Evolutionary conservation across 257 asterid species (phyloP).

Genomic region (Przewalskia tangutica): DNA sequence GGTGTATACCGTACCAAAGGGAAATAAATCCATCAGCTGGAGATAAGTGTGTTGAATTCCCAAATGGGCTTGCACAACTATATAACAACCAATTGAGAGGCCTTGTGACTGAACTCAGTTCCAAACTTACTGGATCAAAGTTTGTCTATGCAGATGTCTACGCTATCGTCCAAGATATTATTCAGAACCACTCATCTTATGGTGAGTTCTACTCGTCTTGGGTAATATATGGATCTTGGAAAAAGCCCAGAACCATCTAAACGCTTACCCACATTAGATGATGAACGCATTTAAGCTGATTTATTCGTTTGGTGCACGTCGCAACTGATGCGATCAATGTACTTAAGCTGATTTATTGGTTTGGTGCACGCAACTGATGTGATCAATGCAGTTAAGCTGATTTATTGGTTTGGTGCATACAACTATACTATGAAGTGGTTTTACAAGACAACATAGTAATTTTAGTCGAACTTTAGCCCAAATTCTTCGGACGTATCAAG

Average conservation of each 20-base stretch:
- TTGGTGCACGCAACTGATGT: too few relatives aligned
- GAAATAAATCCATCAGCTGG: conserved; percentile 48
- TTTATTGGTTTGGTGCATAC: background rate
- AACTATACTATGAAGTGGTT: background rate
- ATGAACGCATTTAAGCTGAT: too few relatives aligned
- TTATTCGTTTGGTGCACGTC: too few relatives aligned
- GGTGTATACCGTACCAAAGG: conserved; percentile 73
- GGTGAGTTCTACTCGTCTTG: conserved; percentile 21
- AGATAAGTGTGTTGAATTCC: conserved; percentile 36
- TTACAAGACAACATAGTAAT: background rate
- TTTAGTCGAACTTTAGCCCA: background rate
- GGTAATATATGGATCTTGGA: background rate
- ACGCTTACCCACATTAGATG: background rate
- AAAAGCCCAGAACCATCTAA: background rate
- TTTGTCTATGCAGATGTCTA: conserved; percentile 65
- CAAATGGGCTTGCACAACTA: conserved; percentile 51
- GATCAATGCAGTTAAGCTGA: background rate
- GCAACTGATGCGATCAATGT: too few relatives aligned
- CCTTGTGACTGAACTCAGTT: conserved; percentile 27
- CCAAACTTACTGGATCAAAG: conserved; percentile 37
- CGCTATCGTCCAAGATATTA: conserved; percentile 36
- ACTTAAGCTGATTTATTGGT: too few relatives aligned
- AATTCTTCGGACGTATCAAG: background rate
- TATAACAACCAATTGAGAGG: conserved; percentile 42
- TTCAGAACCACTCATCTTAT: conserved; percentile 31